Conservation (phyloP, 148 eudicot genomes). For the Amaranthus hypochondriacus region DNA sequence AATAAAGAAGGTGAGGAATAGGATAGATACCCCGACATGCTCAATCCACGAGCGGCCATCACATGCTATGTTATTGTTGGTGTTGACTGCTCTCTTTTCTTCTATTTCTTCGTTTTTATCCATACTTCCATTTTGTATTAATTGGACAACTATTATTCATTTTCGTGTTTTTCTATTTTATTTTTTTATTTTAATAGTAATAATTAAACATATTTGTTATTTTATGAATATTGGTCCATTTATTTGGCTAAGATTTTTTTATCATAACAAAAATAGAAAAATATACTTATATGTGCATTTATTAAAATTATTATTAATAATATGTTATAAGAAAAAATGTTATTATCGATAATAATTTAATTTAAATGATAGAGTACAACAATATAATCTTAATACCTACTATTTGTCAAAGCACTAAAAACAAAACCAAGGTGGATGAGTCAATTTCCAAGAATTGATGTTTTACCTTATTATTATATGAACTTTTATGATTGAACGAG, state of each 20-base stretch:
- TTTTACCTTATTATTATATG: slow-evolving; percentile 5
- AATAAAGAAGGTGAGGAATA: no score
- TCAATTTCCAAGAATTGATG: slow-evolving; percentile 4
- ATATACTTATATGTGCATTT: not conserved
- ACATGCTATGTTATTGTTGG: slow-evolving; percentile 18
- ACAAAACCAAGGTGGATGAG: not conserved
- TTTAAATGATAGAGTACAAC: no score
- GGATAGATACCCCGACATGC: slow-evolving; percentile 6
- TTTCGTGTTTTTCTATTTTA: no score
- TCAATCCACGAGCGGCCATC: slow-evolving; percentile 17
- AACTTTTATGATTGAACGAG: not conserved
- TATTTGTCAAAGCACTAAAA: no score
- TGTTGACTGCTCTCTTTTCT: not conserved
- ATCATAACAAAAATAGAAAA: not conserved
- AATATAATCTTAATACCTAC: no score
- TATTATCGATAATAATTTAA: no score
- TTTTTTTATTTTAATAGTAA: no score
- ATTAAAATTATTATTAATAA: not conserved
- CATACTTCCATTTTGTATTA: not conserved
- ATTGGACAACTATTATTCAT: no score
- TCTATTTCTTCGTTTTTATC: not conserved
- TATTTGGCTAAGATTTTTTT: not conserved
- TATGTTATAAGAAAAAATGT: no score
- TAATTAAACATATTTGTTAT: not conserved
- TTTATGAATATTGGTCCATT: not conserved